These are phyloP conservation scores for Scytalidium lignicola DNA, from an alignment of 2,329 filamentous ascomycete species.

Conservation along the genomic window DNA sequence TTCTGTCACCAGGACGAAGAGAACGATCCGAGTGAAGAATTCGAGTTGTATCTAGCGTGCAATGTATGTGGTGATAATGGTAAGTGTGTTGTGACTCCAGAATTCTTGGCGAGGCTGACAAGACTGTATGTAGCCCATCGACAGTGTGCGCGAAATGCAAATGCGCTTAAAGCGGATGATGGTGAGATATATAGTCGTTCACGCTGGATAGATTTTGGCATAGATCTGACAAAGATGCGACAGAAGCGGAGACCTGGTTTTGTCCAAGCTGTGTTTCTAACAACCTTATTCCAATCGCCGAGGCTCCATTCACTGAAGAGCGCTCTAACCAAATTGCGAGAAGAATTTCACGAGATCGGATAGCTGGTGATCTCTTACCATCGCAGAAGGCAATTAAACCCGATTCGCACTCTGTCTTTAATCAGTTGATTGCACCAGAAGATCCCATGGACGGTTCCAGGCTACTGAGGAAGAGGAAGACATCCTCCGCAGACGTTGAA, in stretches of 20 bases:
- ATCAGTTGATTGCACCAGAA: conserved; percentile 64
- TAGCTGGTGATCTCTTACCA: conserved; percentile 68
- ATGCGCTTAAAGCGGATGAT: conserved; percentile 55
- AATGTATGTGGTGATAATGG: conserved; percentile 75
- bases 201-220: conserved; percentile 2
- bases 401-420: conserved; percentile 73
- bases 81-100: conserved; percentile 42
- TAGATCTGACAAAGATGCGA: conserved; percentile 6
- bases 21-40: conserved; percentile 75
- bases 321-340: conserved; percentile 32
- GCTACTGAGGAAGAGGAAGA: conserved; percentile 77
- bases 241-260: conserved; percentile 56
- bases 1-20: conserved; percentile 83
- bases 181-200: conserved; percentile 44
- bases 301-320: conserved; percentile 15
- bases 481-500: conserved; percentile 62
- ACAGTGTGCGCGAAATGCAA: conserved; percentile 76
- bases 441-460: conserved; percentile 73
- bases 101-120: conserved; percentile 32
- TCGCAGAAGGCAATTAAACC: conserved; percentile 58
- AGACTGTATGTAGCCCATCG: conserved; percentile 73
- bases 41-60: conserved; percentile 74
- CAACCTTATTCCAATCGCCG: conserved; percentile 35
- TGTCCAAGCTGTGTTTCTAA: conserved; percentile 49
- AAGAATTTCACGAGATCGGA: conserved; percentile 57